These are phyloP conservation scores for Fusarium robinianum DNA, from an alignment of 2,329 filamentous ascomycete genomes.

Conservation along the genomic window DNA sequence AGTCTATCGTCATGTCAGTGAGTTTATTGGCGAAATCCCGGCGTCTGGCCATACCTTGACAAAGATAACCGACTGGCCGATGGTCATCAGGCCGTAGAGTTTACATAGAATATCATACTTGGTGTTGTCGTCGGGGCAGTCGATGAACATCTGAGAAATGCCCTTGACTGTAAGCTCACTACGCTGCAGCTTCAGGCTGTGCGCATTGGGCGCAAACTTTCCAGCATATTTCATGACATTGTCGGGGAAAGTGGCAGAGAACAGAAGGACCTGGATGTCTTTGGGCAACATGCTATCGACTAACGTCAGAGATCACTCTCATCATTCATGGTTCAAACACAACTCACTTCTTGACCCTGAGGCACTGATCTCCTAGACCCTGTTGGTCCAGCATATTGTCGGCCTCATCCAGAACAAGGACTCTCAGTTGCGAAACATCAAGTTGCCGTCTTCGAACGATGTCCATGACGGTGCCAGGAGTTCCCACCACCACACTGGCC, in stretches of 20 bases:
- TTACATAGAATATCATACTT: slow-evolving; percentile 91
- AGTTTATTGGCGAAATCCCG: background rate
- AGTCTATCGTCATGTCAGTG: slow-evolving; percentile 57
- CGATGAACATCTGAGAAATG: slow-evolving; percentile 97
- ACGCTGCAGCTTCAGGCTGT: slow-evolving; percentile 84
- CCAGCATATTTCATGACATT: slow-evolving; percentile 83
- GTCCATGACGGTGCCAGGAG: slow-evolving; percentile 90
- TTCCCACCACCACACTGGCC: slow-evolving; percentile 85
- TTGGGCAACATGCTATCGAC: slow-evolving; percentile 68
- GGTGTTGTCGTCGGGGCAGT: slow-evolving; percentile 78
- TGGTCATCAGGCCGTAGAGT: slow-evolving; percentile 94
- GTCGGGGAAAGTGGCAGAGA: slow-evolving; percentile 91
- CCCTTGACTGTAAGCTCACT: slow-evolving; percentile 95
- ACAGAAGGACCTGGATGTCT: slow-evolving; percentile 84
- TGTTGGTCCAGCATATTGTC: slow-evolving; percentile 99
- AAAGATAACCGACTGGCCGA: slow-evolving; percentile 97
- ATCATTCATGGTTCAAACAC: background rate
- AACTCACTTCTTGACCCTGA: slow-evolving; percentile 79
- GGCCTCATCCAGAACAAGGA: slow-evolving; percentile 93
- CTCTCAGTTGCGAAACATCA: slow-evolving; percentile 71
- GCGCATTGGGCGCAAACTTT: slow-evolving; percentile 82
- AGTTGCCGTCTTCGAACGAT: slow-evolving; percentile 78
- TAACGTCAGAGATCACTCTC: slow-evolving; percentile 38
- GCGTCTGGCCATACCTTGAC: slow-evolving; percentile 74
- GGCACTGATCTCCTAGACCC: slow-evolving; percentile 92